A percentile compares a stretch with the other conserved stretches of the same genome.
These are phyloP conservation scores for Pseudoperonospora humuli DNA, from an alignment of 352 stramenopile genomes.

Conservation along the genomic window DNA sequence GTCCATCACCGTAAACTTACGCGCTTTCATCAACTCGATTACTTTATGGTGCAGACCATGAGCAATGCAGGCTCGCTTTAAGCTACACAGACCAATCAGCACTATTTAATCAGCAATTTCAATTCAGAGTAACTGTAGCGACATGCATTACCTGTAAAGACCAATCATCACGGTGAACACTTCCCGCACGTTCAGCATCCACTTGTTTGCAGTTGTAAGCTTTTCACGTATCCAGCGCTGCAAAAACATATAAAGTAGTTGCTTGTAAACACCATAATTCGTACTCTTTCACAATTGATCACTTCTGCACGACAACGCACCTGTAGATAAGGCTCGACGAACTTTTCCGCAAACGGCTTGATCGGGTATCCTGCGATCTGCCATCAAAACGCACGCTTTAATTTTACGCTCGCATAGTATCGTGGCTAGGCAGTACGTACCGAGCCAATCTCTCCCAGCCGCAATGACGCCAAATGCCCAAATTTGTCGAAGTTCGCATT, in stretches of 20 bases:
- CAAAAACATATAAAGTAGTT: not conserved
- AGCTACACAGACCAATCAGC: constrained; percentile 16
- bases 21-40: constrained; percentile 43
- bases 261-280: constrained; percentile 1
- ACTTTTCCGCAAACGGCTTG: constrained; percentile 71
- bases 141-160: constrained; percentile 46
- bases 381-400: constrained; percentile 3
- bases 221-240: constrained; percentile 78
- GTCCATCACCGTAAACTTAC: constrained; percentile 65
- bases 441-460: constrained; percentile 58
- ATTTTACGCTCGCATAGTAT: too few species aligned
- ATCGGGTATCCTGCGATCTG: constrained; percentile 75
- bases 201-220: constrained; percentile 33
- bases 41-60: constrained; percentile 48
- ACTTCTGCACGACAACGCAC: constrained; percentile 6
- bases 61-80: constrained; percentile 55
- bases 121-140: not conserved
- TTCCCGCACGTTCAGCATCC: constrained; percentile 53
- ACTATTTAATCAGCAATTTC: not conserved
- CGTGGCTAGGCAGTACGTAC: constrained; percentile 12
- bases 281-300: not conserved
- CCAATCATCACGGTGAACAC: constrained; percentile 75
- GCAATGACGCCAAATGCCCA: constrained; percentile 62
- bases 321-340: constrained; percentile 66
- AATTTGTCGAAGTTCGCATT: constrained; percentile 69